These are phyloP conservation scores for Starmerella powellii DNA, from an alignment of 805 yeast genomes.

Conservation along the genomic window DNA sequence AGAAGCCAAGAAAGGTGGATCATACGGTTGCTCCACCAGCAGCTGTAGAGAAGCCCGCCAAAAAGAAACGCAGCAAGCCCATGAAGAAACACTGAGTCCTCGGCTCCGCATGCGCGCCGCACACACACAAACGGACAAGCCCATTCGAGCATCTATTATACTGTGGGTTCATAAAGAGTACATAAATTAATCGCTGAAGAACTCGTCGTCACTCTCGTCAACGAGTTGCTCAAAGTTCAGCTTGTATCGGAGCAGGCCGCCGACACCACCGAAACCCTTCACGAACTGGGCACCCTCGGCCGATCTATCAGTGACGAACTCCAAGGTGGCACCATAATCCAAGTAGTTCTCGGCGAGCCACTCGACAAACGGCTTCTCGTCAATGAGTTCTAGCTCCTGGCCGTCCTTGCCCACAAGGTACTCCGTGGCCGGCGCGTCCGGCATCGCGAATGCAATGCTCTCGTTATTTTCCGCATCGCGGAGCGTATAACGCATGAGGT, in stretches of 20 bases:
- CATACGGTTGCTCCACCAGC: neutral
- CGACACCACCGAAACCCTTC: slow-evolving; percentile 97
- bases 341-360: slow-evolving; percentile 97
- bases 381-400: slow-evolving; percentile 76
- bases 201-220: slow-evolving; percentile 81
- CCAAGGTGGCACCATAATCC: slow-evolving; percentile 86
- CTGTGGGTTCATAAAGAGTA: neutral
- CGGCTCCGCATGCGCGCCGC: too few relatives aligned
- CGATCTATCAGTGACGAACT: slow-evolving; percentile 91
- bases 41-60: too few relatives aligned
- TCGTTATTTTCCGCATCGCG: slow-evolving; percentile 74
- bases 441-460: slow-evolving; percentile 58
- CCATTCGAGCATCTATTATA: too few relatives aligned
- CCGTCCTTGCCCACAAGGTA: slow-evolving; percentile 81
- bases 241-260: slow-evolving; percentile 90
- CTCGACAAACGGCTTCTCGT: slow-evolving; percentile 78
- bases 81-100: too few relatives aligned
- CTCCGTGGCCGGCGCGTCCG: slow-evolving; percentile 60
- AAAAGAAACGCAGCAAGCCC: too few relatives aligned
- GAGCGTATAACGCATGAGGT: slow-evolving; percentile 67
- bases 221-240: slow-evolving; percentile 92
- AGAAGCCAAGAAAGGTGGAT: neutral
- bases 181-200: slow-evolving; percentile 41
- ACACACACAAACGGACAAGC: too few relatives aligned
- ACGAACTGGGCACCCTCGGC: slow-evolving; percentile 98